Conservation (phyloP, 805 yeast genomes). For the Millerozyma miso region DNA sequence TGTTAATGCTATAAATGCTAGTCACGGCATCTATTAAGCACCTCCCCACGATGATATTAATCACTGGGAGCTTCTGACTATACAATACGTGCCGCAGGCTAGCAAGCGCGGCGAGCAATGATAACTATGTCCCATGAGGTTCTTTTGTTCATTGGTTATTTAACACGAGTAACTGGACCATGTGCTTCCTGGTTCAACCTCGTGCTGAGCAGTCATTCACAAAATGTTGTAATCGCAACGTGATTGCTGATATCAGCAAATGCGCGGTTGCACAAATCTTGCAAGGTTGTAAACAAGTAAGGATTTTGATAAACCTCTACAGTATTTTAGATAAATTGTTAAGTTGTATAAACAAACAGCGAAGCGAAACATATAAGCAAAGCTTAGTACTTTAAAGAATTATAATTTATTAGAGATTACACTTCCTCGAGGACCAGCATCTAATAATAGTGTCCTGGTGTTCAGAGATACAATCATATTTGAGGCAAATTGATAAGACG, state of each 20-base stretch:
- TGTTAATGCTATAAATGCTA: too few relatives aligned
- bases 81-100: too few relatives aligned
- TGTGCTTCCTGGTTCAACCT: neutral
- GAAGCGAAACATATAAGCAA: neutral
- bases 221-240: neutral
- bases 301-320: neutral
- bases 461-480: neutral
- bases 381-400: too few relatives aligned
- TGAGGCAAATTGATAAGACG: neutral
- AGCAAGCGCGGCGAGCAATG: too few relatives aligned
- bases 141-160: too few relatives aligned
- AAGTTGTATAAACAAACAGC: neutral
- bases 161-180: neutral
- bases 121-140: too few relatives aligned
- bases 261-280: neutral
- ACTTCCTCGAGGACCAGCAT: neutral
- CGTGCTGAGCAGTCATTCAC: neutral
- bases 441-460: neutral
- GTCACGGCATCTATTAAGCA: too few relatives aligned
- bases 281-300: neutral
- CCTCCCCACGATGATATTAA: too few relatives aligned
- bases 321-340: too few relatives aligned
- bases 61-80: too few relatives aligned
- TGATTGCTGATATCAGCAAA: neutral
- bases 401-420: neutral